A percentile compares a stretch with the other conserved stretches of the same genome.
phyloP scores from a whole-genome alignment of 371 early-diverging fungal genomes.

The Lichtheimia corymbifera region DNA sequence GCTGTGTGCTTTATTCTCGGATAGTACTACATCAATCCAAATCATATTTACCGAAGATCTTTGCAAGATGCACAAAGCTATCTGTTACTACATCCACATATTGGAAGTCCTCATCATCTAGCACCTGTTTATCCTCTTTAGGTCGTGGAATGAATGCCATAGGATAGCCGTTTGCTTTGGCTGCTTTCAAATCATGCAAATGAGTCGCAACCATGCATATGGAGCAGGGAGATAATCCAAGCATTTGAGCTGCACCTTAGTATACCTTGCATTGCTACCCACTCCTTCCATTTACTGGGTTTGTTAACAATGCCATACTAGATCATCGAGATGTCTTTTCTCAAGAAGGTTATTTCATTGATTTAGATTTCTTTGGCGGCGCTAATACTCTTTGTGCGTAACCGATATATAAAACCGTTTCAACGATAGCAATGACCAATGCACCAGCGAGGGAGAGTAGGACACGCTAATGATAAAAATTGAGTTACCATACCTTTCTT shows the following conservation, averaged over 20 bases:
- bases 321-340: too few relatives aligned
- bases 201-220: conserved; percentile 22
- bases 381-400: conserved; percentile 27
- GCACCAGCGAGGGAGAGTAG: conserved; percentile 54
- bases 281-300: too few relatives aligned
- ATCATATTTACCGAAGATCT: neutral
- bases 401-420: conserved; percentile 44
- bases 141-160: conserved; percentile 14
- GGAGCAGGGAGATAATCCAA: conserved; percentile 11
- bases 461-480: conserved; percentile 44
- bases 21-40: too few relatives aligned
- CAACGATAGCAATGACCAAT: conserved; percentile 57
- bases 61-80: conserved; percentile 2
- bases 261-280: too few relatives aligned
- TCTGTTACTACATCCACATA: neutral
- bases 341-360: too few relatives aligned
- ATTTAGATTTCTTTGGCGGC: conserved; percentile 20
- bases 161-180: conserved; percentile 9
- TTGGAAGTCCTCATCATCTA: neutral
- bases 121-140: conserved; percentile 4
- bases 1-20: too few relatives aligned
- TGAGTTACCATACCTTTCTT: neutral
- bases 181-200: conserved; percentile 10
- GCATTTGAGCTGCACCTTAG: conserved; percentile 10
- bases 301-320: too few relatives aligned